A percentile compares a stretch with the other conserved stretches of the same genome.
These are phyloP conservation scores for Blepharisma japonicum DNA, from an alignment of 73 alveolate genomes.

Conservation along the genomic window DNA sequence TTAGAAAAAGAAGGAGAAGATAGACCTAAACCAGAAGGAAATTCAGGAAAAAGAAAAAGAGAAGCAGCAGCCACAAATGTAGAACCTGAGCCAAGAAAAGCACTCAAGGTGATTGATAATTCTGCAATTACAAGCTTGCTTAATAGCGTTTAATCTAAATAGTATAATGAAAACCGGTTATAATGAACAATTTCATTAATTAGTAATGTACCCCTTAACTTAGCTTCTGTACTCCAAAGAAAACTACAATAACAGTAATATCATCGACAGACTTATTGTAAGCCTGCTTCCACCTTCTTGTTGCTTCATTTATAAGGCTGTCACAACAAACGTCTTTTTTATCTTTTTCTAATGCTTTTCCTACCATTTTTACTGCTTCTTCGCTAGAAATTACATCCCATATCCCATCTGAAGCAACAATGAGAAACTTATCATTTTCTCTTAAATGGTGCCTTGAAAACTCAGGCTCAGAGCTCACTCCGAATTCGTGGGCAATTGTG, in stretches of 20 bases:
- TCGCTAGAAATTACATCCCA: conserved; percentile 43
- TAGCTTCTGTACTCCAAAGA: background rate
- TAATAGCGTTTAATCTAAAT: too few relatives aligned
- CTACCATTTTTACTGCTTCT: conserved; percentile 28
- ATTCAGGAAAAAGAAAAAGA: conserved; percentile 12
- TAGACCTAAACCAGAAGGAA: background rate
- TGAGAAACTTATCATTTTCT: background rate
- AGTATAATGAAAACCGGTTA: too few relatives aligned
- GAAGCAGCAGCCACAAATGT: background rate
- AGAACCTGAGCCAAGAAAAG: too few relatives aligned
- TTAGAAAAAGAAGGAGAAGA: conserved; percentile 75
- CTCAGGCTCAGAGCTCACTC: conserved; percentile 62
- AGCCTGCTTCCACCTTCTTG: conserved; percentile 36
- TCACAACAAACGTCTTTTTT: conserved; percentile 37
- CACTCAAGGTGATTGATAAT: too few relatives aligned
- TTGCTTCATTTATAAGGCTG: conserved; percentile 44
- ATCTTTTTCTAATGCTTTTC: background rate
- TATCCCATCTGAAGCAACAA: conserved; percentile 59
- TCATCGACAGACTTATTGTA: conserved; percentile 9
- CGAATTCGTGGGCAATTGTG: conserved; percentile 57
- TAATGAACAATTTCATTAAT: too few relatives aligned
- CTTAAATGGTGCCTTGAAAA: conserved; percentile 40
- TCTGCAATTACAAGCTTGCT: too few relatives aligned
- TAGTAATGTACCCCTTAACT: too few relatives aligned
- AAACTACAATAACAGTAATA: conserved; percentile 12